Conservation (phyloP, 2,329 filamentous ascomycete genomes). For the Ophiostoma sp. region DNA sequence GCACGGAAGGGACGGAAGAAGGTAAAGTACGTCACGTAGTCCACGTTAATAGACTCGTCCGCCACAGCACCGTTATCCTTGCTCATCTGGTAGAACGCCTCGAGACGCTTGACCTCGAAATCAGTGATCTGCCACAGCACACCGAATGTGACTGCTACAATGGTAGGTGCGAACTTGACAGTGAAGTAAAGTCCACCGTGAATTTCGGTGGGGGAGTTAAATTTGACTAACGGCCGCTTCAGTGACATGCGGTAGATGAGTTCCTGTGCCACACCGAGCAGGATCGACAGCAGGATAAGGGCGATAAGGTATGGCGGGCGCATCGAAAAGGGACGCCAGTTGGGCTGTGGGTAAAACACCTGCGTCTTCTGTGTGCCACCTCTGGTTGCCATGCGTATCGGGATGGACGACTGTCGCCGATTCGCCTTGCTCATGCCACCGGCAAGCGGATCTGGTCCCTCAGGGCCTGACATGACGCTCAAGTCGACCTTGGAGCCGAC, state of each 20-base stretch:
- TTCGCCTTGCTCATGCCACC: conserved; percentile 31
- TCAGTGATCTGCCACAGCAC: conserved; percentile 67
- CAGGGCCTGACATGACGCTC: conserved; percentile 52
- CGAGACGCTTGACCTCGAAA: conserved; percentile 65
- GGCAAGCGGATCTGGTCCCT: conserved; percentile 2
- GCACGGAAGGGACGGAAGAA: conserved; percentile 66
- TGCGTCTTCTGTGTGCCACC: conserved; percentile 42
- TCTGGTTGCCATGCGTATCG: conserved; percentile 30
- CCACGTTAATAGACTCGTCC: conserved; percentile 68
- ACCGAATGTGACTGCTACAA: conserved; percentile 62
- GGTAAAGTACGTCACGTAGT: conserved; percentile 69
- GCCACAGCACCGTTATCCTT: conserved; percentile 61
- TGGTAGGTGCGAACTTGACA: conserved; percentile 63
- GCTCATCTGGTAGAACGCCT: conserved; percentile 67
- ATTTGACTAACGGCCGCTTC: conserved; percentile 49
- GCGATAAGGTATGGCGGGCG: conserved; percentile 58
- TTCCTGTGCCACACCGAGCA: conserved; percentile 55
- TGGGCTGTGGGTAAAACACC: conserved; percentile 61
- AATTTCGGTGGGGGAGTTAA: conserved; percentile 53
- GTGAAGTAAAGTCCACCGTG: conserved; percentile 56
- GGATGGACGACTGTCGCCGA: conserved; percentile 42
- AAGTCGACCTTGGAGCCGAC: conserved; percentile 48
- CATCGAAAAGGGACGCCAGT: conserved; percentile 69
- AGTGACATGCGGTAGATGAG: conserved; percentile 54
- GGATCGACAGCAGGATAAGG: conserved; percentile 56